Evolutionary conservation across 1,139 yeast genomes (phyloP), one percentile per base, ranked within the genome.

Genomic region (Geotrichum histeridarum): DNA sequence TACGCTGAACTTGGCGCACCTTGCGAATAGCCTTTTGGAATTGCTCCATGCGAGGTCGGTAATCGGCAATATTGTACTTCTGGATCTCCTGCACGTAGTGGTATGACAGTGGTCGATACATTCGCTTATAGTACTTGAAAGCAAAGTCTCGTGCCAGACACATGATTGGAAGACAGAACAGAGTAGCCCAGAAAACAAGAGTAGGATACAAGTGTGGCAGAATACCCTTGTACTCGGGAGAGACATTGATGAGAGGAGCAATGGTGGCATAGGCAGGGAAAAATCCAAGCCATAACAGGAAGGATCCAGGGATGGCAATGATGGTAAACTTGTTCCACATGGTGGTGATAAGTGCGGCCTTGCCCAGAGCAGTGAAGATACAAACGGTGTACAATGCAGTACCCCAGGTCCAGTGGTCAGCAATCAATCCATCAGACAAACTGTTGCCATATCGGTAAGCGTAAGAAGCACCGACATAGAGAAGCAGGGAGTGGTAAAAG

Each of bases 51-150:
- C 96, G 82, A 18, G 99, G 99, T 63, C 96, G 79, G 70, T 87
- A 87, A 67, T 93, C 97, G 61, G 88, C 95, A 59, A 91, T 87
- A 66, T 93, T 91, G 71, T 84, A 90, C 73, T 93, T 93, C 71
- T 94, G 99, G 67, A 93, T 89, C 70, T 90, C 98, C 72, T 94
- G 99, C 36, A 91, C 96, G 65, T 86, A 83, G 71, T 94, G 99
- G 69, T 94, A 94, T 56, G 88, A 79, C 67, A 90, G 95, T 4
- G 99, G 99, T 58, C 77, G 79, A 74, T 88, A 87, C 78, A 88
- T 87, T 68, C 99, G 82, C 70, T 87, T 89, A 73, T 86, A 90
- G 69, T 86, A 94, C 68, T 93, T 94, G 97, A 98, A 94, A 0
- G 88, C 79, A 64, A 93, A 79, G 69, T 94, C 99, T 64, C 99